A percentile compares a stretch with the other conserved stretches of the same genome.
Conservation (phyloP, 768 basidiomycete genomes). For the Pseudohyphozyma bogoriensis region DNA sequence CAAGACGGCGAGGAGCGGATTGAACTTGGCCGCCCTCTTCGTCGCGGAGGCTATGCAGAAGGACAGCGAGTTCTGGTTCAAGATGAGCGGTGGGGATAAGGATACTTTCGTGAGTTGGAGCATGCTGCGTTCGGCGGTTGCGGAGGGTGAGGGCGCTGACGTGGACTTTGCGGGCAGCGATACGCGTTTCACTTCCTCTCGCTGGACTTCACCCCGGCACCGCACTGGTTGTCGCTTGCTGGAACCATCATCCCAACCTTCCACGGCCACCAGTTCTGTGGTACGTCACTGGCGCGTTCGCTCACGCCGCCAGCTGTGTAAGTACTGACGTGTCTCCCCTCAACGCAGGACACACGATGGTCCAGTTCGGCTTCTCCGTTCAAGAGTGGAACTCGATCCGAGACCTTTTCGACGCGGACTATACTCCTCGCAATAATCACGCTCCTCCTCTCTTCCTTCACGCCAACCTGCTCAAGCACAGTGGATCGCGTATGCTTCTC, state of each 20-base stretch:
- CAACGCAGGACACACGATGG: conserved; percentile 37
- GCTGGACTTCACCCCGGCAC: conserved; percentile 35
- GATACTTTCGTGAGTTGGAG: not conserved
- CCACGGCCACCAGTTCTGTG: conserved; percentile 38
- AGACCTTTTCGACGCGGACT: not conserved
- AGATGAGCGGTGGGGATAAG: conserved; percentile 38
- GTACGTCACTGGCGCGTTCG: too few species aligned
- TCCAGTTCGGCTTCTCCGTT: conserved; percentile 38
- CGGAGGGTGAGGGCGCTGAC: not conserved
- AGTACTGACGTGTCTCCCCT: too few species aligned
- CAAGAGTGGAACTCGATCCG: not conserved
- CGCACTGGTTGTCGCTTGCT: conserved; percentile 37
- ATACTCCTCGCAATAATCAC: conserved; percentile 26
- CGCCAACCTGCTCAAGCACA: conserved; percentile 41
- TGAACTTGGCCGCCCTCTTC: conserved; percentile 41
- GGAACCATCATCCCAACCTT: conserved; percentile 30
- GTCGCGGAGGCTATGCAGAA: conserved; percentile 39
- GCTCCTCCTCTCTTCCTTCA: conserved; percentile 39
- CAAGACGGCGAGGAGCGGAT: conserved; percentile 41
- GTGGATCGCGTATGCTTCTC: conserved; percentile 12
- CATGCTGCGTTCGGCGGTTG: not conserved
- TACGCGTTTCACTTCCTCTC: conserved; percentile 41
- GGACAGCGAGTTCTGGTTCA: conserved; percentile 42
- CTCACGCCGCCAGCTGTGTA: too few species aligned
- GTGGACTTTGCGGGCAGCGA: conserved; percentile 3